Evolutionary conservation across 2,329 filamentous ascomycete species (phyloP).

Genomic region (Ophiostoma quercus): DNA sequence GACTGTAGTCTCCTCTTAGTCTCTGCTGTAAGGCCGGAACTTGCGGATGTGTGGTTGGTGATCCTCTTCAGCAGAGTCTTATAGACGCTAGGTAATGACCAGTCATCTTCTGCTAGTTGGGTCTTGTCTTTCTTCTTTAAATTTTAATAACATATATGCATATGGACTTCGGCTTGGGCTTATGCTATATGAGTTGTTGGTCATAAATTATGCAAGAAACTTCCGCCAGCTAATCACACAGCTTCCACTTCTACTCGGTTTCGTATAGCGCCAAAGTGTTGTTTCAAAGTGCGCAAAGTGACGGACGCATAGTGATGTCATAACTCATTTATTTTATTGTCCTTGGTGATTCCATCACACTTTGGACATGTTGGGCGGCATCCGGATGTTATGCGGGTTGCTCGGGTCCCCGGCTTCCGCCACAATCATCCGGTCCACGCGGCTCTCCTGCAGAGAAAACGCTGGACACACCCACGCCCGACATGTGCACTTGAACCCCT

Average conservation of each 20-base stretch:
- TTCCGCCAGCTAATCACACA: neutral
- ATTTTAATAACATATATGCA: too few relatives aligned
- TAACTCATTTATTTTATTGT: neutral
- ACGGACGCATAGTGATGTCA: neutral
- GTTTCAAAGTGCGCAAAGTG: neutral
- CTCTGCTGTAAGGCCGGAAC: neutral
- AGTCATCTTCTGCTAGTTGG: too few relatives aligned
- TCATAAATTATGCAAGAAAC: neutral
- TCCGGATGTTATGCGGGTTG: slow-evolving; percentile 39
- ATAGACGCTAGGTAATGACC: neutral
- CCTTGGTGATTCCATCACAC: neutral
- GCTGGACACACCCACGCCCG: slow-evolving; percentile 85
- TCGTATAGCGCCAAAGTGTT: neutral
- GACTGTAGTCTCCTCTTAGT: neutral
- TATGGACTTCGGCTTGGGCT: too few relatives aligned
- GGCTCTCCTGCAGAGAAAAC: slow-evolving; percentile 76
- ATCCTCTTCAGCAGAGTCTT: neutral
- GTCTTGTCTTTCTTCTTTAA: too few relatives aligned
- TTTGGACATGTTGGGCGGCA: slow-evolving; percentile 43
- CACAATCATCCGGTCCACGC: slow-evolving; percentile 63
- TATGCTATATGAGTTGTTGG: too few relatives aligned
- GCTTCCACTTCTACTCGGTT: neutral
- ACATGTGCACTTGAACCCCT: slow-evolving; percentile 89
- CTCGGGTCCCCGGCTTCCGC: neutral
- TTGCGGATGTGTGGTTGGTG: neutral